Conservation (phyloP, 306 rosid species). For the Crotalaria pallida region DNA sequence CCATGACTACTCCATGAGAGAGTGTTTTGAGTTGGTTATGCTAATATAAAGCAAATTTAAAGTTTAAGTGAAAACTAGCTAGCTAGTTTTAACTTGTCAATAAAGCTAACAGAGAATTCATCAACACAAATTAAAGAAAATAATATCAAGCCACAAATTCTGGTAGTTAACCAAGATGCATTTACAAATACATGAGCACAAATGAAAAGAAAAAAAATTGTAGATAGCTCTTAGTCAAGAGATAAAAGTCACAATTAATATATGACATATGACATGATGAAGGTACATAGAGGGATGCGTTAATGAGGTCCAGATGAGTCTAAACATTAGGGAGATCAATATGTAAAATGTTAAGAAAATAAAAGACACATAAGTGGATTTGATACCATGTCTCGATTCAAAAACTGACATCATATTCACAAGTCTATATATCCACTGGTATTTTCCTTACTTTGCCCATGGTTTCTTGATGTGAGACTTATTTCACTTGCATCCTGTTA, state of each 20-base stretch:
- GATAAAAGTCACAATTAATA: conserved; percentile 10
- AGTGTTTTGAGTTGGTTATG: not conserved
- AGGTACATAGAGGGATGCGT: not conserved
- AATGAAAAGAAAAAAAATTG: not conserved
- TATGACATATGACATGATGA: too few relatives aligned
- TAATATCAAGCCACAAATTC: not conserved
- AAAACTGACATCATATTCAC: too few relatives aligned
- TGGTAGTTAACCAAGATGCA: conserved; percentile 23
- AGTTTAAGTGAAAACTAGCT: not conserved
- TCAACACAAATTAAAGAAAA: not conserved
- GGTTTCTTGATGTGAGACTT: too few relatives aligned
- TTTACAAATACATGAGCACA: conserved; percentile 25
- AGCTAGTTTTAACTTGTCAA: conserved; percentile 11
- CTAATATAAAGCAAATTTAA: not conserved
- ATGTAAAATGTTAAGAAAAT: too few relatives aligned
- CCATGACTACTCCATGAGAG: not conserved
- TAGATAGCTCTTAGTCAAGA: not conserved
- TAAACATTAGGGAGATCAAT: too few relatives aligned
- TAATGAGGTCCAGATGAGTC: too few relatives aligned
- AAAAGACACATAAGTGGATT: too few relatives aligned
- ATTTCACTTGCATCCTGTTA: too few relatives aligned
- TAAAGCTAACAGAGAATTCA: conserved; percentile 5
- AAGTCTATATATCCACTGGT: too few relatives aligned
- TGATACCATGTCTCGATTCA: too few relatives aligned
- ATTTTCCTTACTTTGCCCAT: too few relatives aligned